Base-by-base conservation (phyloP, 1,284 basidiomycete genomes). In the Caloboletus firmus region DNA sequence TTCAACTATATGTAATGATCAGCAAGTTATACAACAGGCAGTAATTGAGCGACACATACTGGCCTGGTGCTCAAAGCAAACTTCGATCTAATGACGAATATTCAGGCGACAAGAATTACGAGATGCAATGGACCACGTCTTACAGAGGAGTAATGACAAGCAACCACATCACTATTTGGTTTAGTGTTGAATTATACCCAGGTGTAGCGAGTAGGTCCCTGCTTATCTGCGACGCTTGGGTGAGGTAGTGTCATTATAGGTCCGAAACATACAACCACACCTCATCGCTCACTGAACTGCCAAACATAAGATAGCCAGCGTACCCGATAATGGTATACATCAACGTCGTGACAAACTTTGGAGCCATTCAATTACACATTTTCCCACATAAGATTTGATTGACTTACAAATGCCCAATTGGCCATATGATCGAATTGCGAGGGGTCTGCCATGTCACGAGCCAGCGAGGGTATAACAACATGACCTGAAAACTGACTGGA, bases 291-390 rank as follows among this genome's bases (percentile, higher is more conserved):
- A 96, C 92, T 26, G 68, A 64, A 59, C 82, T 77, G 17, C 94
- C 95, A 66, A 95, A 95, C 95, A 98, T 98, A 20, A 92, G 72
- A 62, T 97, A 98, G 1, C 95, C 95, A 15, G 86, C 85, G 49
- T 83, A 85, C 13, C 93, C 95, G 50, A 96, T 90, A 9, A 89
- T 61, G 20, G 87, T 78, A 61, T 95, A 95, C 34, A 96, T 78
- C 32, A 79, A 74, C 0, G 91, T 93, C 2, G 95, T 87, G 35
- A 90, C 79, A n/a, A 80, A 64, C 83, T 94, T 66, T 13, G 31
- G 46, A 50, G 40, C 17, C 32, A 35, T 18, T 65, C 36, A 61
- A 30, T 35, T 15, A 35, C 10, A 8, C 30, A n/a, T 42, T 48
- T 51, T 51, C 22, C 8, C 17, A 45, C 20, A 11, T n/a, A 4